Percentiles rank a stretch among this genome's conserved stretches.
These are phyloP conservation scores for Asparagopsis taxiformis DNA, from an alignment of 31 red algal species.

Conservation along the genomic window DNA sequence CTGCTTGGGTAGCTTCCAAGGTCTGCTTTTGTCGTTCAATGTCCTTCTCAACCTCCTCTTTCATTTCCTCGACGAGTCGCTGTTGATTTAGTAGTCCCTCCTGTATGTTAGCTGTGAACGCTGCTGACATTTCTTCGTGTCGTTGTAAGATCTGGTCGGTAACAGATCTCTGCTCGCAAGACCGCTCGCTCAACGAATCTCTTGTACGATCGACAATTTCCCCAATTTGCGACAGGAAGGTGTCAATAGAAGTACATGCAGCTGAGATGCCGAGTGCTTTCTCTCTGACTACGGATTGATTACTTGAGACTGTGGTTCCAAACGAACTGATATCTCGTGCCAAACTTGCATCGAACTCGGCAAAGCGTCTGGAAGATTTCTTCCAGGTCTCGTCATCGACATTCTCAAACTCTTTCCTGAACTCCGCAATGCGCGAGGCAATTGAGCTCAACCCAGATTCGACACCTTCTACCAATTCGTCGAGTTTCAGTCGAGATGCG, in stretches of 20 bases:
- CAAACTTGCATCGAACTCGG: too few species aligned
- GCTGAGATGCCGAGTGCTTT: neutral
- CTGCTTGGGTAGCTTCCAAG: neutral
- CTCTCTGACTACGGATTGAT: neutral
- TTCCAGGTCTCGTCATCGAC: neutral
- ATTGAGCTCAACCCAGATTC: slow-evolving; percentile 6
- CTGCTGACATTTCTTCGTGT: neutral
- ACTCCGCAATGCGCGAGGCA: neutral
- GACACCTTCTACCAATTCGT: slow-evolving; percentile 10
- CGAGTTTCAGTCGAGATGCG: slow-evolving; percentile 11
- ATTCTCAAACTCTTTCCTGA: slow-evolving; percentile 3
- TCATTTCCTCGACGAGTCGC: slow-evolving; percentile 5
- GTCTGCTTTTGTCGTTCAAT: slow-evolving; percentile 4
- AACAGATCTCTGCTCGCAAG: slow-evolving; percentile 3
- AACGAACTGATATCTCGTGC: neutral
- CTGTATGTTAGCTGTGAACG: neutral
- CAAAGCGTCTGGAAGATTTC: neutral
- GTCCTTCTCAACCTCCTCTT: neutral
- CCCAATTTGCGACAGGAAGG: neutral
- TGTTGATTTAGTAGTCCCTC: slow-evolving; percentile 1
- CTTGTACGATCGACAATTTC: slow-evolving; percentile 8
- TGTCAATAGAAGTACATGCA: neutral
- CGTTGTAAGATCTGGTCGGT: slow-evolving; percentile 1
- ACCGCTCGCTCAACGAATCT: neutral
- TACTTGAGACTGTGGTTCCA: neutral